Conservation (phyloP, 1,284 basidiomycete species). For the Testicularia cyperi region DNA sequence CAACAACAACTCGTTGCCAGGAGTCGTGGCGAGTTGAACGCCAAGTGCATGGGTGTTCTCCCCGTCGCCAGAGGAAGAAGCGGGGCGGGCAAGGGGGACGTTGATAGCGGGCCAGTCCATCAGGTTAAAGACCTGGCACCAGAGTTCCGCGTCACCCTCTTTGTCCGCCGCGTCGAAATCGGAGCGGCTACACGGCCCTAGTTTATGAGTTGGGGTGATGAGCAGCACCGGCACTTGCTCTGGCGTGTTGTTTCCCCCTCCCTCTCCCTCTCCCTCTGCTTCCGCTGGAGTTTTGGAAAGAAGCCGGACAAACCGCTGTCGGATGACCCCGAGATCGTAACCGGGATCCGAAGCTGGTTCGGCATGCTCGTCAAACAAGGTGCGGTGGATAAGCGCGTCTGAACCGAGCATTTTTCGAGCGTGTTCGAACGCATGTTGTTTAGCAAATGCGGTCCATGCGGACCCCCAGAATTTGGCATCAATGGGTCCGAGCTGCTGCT, state of each 20-base stretch:
- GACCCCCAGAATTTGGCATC: conserved; percentile 5
- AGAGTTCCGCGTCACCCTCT: conserved; percentile 6
- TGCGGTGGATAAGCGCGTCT: conserved; percentile 21
- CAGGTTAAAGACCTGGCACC: conserved; percentile 31
- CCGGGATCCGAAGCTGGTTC: too few relatives aligned
- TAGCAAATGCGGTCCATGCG: conserved; percentile 18
- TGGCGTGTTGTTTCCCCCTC: too few relatives aligned
- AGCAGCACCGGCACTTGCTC: conserved; percentile 7
- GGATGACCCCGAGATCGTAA: neutral
- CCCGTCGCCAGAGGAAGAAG: too few relatives aligned
- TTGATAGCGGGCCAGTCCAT: conserved; percentile 28
- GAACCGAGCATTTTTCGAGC: conserved; percentile 21
- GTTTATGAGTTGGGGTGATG: conserved; percentile 23
- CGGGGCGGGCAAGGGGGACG: conserved; percentile 10
- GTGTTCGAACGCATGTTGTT: conserved; percentile 14
- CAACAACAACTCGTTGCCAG: conserved; percentile 8
- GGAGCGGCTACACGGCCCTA: conserved; percentile 1
- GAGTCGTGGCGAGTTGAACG: conserved; percentile 16
- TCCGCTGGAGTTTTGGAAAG: neutral
- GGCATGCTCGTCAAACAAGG: conserved; percentile 20
- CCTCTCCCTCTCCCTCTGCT: too few relatives aligned
- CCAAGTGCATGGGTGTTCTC: conserved; percentile 7
- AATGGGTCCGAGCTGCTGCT: conserved; percentile 5
- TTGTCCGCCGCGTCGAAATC: conserved; percentile 7
- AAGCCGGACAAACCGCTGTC: neutral